Conservation (phyloP, 805 yeast species). For the Metschnikowia hibisci region DNA sequence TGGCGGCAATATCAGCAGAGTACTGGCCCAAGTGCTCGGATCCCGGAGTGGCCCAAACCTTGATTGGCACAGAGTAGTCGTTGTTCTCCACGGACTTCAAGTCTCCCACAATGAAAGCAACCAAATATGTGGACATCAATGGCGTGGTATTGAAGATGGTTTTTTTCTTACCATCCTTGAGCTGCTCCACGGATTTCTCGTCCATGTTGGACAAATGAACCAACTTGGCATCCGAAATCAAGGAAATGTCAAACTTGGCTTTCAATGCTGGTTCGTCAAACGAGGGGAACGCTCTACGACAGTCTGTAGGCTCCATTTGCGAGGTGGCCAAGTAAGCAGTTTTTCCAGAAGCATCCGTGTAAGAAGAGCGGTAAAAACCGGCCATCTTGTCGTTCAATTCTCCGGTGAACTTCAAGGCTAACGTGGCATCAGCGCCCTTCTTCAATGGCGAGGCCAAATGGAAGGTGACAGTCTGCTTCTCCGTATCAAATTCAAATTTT, state of each 20-base stretch:
- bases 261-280: constrained; percentile 81
- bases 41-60: constrained; percentile 80
- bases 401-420: constrained; percentile 56
- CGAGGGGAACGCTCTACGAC: constrained; percentile 84
- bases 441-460: constrained; percentile 31
- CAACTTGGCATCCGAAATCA: constrained; percentile 52
- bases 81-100: constrained; percentile 66
- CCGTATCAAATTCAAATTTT: constrained; percentile 29
- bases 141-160: constrained; percentile 74
- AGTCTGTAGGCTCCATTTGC: constrained; percentile 84
- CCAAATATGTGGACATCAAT: constrained; percentile 77
- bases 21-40: constrained; percentile 65
- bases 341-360: constrained; percentile 52
- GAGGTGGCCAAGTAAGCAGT: constrained; percentile 75
- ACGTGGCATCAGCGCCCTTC: constrained; percentile 37
- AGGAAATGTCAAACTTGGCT: constrained; percentile 63
- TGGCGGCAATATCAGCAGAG: constrained; percentile 72
- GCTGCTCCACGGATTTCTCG: constrained; percentile 43
- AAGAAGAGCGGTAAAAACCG: constrained; percentile 73
- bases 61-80: constrained; percentile 68
- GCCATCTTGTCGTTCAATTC: constrained; percentile 74
- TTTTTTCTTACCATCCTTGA: constrained; percentile 46
- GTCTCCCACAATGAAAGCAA: constrained; percentile 81
- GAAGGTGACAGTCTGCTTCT: constrained; percentile 40
- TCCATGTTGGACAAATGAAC: constrained; percentile 72